phyloP scores from a whole-genome alignment of 306 rosid genomes.

The Coriaria nepalensis region DNA sequence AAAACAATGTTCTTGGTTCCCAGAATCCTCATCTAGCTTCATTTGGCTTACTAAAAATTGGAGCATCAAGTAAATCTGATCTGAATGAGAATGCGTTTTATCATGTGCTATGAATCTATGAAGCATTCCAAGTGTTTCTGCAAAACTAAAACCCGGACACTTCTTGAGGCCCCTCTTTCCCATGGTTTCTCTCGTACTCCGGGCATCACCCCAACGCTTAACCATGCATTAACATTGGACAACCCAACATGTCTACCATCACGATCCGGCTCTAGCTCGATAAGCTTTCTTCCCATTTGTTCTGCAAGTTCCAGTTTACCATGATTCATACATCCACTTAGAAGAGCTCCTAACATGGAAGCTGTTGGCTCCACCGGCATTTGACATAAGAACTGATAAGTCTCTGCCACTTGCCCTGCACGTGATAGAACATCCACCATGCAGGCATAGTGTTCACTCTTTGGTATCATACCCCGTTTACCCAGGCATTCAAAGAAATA shows the following conservation, averaged over 20 bases:
- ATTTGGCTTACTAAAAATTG: constrained; percentile 41
- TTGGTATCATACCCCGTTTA: constrained; percentile 35
- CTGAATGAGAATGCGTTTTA: constrained; percentile 40
- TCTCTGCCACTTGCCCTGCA: constrained; percentile 45
- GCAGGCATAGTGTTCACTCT: constrained; percentile 60
- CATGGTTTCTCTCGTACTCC: constrained; percentile 58
- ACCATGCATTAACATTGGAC: constrained; percentile 48
- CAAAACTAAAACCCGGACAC: constrained; percentile 53
- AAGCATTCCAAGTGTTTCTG: constrained; percentile 45
- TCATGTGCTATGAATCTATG: constrained; percentile 69
- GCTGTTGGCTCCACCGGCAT: constrained; percentile 54
- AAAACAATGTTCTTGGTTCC: constrained; percentile 20
- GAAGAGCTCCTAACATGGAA: constrained; percentile 64
- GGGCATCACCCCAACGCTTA: constrained; percentile 63
- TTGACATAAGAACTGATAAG: constrained; percentile 46
- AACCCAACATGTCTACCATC: constrained; percentile 74
- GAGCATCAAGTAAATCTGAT: constrained; percentile 45
- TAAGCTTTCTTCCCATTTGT: constrained; percentile 55
- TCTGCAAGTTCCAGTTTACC: constrained; percentile 52
- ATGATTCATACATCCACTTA: constrained; percentile 57
- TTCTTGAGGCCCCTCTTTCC: constrained; percentile 66
- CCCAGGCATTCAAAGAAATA: constrained; percentile 43
- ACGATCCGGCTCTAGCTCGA: constrained; percentile 59
- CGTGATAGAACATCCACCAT: constrained; percentile 69
- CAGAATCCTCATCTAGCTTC: constrained; percentile 26